phyloP scores from a whole-genome alignment of 768 basidiomycete species.

The Tylopilus subfusipes region DNA sequence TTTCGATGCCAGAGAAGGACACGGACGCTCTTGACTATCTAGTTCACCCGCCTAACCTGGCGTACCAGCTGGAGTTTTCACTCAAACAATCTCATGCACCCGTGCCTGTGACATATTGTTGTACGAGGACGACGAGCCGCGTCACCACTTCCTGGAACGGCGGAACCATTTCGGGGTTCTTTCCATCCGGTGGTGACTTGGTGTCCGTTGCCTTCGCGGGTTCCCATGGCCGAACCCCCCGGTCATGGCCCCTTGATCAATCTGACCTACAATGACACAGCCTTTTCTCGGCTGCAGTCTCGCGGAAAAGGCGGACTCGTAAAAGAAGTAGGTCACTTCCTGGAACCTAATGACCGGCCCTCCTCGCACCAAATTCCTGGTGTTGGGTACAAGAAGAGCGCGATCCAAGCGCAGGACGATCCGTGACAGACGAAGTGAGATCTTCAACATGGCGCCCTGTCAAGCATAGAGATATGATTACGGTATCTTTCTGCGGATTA shows the following conservation, averaged over 20 bases:
- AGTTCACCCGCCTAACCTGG: not conserved
- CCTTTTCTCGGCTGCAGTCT: not conserved
- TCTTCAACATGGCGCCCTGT: conserved; percentile 3
- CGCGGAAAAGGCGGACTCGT: not conserved
- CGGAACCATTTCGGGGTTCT: conserved; percentile 10
- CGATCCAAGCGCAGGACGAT: conserved; percentile 10
- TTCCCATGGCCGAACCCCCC: conserved; percentile 16
- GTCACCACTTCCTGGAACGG: conserved; percentile 10
- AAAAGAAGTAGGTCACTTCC: not conserved
- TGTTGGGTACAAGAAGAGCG: not conserved
- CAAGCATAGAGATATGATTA: not conserved
- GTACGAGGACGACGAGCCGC: conserved; percentile 9
- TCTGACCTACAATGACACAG: not conserved
- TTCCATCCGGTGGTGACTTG: conserved; percentile 12
- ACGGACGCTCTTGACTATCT: conserved; percentile 1
- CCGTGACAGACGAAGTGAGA: conserved; percentile 12
- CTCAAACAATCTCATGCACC: not conserved
- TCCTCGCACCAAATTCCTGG: not conserved
- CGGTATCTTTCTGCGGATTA: not conserved
- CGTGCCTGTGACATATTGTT: conserved; percentile 6
- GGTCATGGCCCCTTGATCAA: not conserved
- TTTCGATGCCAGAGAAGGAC: not conserved
- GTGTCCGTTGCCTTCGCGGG: conserved; percentile 9
- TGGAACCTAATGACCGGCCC: not conserved
- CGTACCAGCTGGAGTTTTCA: conserved; percentile 10